phyloP scores from a whole-genome alignment of 805 yeast genomes.

The Ogataea pini region DNA sequence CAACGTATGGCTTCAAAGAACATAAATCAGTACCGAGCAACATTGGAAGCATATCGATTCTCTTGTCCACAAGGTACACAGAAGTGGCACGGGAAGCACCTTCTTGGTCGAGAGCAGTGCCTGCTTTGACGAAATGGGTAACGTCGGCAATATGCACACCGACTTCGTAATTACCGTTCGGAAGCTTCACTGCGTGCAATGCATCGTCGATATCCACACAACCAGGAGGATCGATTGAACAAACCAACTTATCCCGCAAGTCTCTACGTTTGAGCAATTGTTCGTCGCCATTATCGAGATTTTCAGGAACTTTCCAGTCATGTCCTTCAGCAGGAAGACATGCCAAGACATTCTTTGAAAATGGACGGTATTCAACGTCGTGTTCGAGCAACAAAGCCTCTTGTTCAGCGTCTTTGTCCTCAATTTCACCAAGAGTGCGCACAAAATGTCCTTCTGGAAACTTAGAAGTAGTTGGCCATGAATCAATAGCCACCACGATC shows the following conservation, averaged over 20 bases:
- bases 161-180: slow-evolving; percentile 94
- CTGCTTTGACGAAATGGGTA: slow-evolving; percentile 92
- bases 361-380: slow-evolving; percentile 95
- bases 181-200: slow-evolving; percentile 77
- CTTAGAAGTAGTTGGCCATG: slow-evolving; percentile 84
- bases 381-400: slow-evolving; percentile 92
- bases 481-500: slow-evolving; percentile 87
- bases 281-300: slow-evolving; percentile 53
- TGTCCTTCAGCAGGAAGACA: slow-evolving; percentile 95
- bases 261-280: slow-evolving; percentile 70
- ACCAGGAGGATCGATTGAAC: slow-evolving; percentile 96
- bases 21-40: slow-evolving; percentile 93
- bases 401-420: slow-evolving; percentile 92
- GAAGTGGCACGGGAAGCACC: slow-evolving; percentile 98
- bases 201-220: slow-evolving; percentile 99
- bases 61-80: slow-evolving; percentile 93
- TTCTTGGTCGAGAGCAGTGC: slow-evolving; percentile 88
- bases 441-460: slow-evolving; percentile 96
- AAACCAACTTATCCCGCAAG: slow-evolving; percentile 82
- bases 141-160: slow-evolving; percentile 99
- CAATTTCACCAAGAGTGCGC: slow-evolving; percentile 84
- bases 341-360: slow-evolving; percentile 84
- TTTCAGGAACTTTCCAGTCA: slow-evolving; percentile 85
- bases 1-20: slow-evolving; percentile 92
- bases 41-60: slow-evolving; percentile 98